Base-by-base conservation (phyloP, 2,329 filamentous ascomycete species). In the Pseudogymnoascus sp. region DNA sequence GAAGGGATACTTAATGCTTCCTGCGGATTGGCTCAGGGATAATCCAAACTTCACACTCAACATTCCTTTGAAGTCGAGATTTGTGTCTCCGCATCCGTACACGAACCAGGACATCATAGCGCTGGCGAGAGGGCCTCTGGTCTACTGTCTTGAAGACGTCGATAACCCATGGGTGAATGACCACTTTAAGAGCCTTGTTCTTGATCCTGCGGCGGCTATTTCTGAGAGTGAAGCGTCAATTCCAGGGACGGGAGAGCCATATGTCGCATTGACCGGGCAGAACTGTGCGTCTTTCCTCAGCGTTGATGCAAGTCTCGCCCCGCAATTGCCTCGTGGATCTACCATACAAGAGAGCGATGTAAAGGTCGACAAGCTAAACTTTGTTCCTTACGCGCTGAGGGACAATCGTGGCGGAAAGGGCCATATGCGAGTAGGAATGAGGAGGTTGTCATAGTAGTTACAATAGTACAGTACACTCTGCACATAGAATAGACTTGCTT, bases 141-240 rank as follows among this genome's bases (percentile, higher is more conserved):
- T 87, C 4, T 87, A 87, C 70, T 87, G 83, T 63, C 77, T 82
- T 3, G 85, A 88, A 68, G 84, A 87, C 62, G 68, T 76, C 5
- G 83, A 87, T 67, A 84, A 86, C 63, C 37, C 72, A 0, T 84
- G 81, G 81, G 83, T 81, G 60, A 67, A 74, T 1, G 77, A 84
- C 66, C 82, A 86, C 69, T 84, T 84, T 74, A 82, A 79, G 55
- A 65, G 49, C 38, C 65, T 71, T 12, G 40, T 65, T 11, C 43
- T 70, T 4, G 65, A 69, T 58, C 63, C 67, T 6, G 16, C 49
- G 14, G 64, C 60, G 18, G 8, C 12, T 3, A 61, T 69, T n/a
- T 64, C 60, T 6, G 69, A 69, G 61, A 62, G 25, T 1, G 38
- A 45, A 2, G 43, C 63, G n/a, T 58, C 61, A 5, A 55, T 62